These are phyloP conservation scores for Sedum album DNA, from an alignment of 164 flowering plant genomes.

Conservation along the genomic window DNA sequence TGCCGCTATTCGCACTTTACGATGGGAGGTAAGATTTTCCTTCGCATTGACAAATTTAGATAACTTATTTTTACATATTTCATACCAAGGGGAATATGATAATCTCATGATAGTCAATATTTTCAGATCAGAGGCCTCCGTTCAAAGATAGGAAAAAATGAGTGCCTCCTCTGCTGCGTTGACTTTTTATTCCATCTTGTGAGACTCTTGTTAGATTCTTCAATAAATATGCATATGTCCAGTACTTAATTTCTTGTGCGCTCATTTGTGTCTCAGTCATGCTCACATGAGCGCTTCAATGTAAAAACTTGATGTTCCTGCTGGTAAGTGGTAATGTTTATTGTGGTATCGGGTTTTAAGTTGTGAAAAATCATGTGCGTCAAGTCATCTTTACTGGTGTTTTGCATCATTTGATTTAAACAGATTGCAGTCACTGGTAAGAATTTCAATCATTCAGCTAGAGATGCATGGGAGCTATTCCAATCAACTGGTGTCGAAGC, in stretches of 20 bases:
- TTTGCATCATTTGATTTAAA: not conserved
- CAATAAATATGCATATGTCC: constrained; percentile 97
- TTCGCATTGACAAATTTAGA: constrained; percentile 8
- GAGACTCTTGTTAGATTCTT: constrained; percentile 91
- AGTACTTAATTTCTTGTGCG: constrained; percentile 26
- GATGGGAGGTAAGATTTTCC: constrained; percentile 74
- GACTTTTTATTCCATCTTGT: constrained; percentile 94
- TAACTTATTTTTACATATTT: not conserved
- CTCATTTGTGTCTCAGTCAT: not conserved
- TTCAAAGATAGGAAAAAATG: constrained; percentile 92
- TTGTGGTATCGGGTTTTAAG: too few species aligned
- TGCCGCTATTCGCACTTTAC: constrained; percentile 83
- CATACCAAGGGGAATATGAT: not conserved
- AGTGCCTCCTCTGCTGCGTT: constrained; percentile 95
- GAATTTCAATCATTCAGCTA: constrained; percentile 91
- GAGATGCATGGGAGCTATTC: constrained; percentile 99
- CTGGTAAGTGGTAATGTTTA: too few species aligned
- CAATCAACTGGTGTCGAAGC: constrained; percentile 99
- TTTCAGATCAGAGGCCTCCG: constrained; percentile 89
- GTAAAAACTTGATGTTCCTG: not conserved
- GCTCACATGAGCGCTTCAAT: not conserved
- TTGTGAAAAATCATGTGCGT: too few species aligned
- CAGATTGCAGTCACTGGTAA: constrained; percentile 97
- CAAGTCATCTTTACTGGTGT: too few species aligned
- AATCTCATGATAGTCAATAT: not conserved